Evolutionary conservation across 1,139 yeast genomes (phyloP).

Genomic region (Suzukiozyma palmioleophila): DNA sequence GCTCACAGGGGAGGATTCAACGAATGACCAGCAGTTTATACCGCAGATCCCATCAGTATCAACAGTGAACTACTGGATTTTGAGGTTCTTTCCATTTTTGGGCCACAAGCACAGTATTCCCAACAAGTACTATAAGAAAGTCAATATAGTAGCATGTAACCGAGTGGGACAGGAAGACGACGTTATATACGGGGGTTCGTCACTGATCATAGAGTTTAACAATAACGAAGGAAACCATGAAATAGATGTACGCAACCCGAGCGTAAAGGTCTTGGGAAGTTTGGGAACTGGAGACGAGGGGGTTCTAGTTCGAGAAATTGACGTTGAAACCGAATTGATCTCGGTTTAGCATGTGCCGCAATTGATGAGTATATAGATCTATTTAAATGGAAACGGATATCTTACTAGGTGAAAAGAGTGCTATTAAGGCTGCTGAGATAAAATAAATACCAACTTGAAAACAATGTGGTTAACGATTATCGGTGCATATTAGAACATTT

Average conservation of each 20-base stretch:
- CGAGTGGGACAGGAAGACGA: slow-evolving; percentile 71
- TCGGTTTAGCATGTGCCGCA: neutral
- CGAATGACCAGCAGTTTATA: slow-evolving; percentile 8
- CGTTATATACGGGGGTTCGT: slow-evolving; percentile 70
- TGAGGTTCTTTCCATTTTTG: slow-evolving; percentile 65
- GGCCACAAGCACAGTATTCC: slow-evolving; percentile 32
- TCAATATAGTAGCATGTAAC: slow-evolving; percentile 55
- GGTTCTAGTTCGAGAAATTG: slow-evolving; percentile 53
- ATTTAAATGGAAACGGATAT: too few relatives aligned
- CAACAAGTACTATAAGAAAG: slow-evolving; percentile 20
- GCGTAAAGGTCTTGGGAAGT: slow-evolving; percentile 51
- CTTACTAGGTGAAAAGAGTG: neutral
- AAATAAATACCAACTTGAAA: too few relatives aligned
- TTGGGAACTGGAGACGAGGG: slow-evolving; percentile 64
- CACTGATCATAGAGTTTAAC: slow-evolving; percentile 51
- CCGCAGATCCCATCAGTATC: slow-evolving; percentile 19
- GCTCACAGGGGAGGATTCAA: neutral
- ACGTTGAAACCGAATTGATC: slow-evolving; percentile 16
- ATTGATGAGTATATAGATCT: too few relatives aligned
- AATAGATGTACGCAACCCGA: slow-evolving; percentile 33
- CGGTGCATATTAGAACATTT: too few relatives aligned
- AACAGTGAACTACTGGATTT: slow-evolving; percentile 58
- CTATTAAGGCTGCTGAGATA: too few relatives aligned
- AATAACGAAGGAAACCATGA: slow-evolving; percentile 23
- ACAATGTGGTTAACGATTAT: too few relatives aligned